phyloP scores from a whole-genome alignment of 2,329 filamentous ascomycete species.

The Tricladium varicosporioides region DNA sequence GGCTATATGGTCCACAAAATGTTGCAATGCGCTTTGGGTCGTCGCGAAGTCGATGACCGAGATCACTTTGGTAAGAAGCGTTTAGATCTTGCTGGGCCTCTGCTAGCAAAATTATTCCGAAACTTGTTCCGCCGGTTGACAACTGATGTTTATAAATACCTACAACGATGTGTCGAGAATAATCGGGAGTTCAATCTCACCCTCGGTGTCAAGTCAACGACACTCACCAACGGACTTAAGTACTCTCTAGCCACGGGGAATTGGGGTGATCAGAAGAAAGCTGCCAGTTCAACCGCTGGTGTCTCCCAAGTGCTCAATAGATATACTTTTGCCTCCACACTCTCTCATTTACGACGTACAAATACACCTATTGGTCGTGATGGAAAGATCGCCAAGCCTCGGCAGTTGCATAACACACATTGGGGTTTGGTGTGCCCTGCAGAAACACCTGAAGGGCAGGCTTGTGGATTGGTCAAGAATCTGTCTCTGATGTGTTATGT shows the following conservation, averaged over 20 bases:
- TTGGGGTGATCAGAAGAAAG: slow-evolving; percentile 99
- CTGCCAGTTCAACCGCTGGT: slow-evolving; percentile 89
- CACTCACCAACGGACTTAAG: slow-evolving; percentile 89
- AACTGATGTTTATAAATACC: slow-evolving; percentile 84
- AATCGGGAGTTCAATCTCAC: slow-evolving; percentile 87
- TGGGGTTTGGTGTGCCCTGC: slow-evolving; percentile 97
- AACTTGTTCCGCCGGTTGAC: slow-evolving; percentile 88
- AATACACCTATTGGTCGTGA: slow-evolving; percentile 98
- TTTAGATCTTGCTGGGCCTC: slow-evolving; percentile 87
- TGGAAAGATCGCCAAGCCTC: slow-evolving; percentile 96
- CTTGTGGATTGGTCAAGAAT: slow-evolving; percentile 98
- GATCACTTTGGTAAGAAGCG: slow-evolving; percentile 99
- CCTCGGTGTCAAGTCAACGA: slow-evolving; percentile 85
- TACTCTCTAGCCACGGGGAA: slow-evolving; percentile 97
- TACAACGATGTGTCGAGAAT: slow-evolving; percentile 88
- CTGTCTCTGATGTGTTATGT: slow-evolving; percentile 97
- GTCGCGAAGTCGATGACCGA: slow-evolving; percentile 92
- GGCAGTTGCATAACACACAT: slow-evolving; percentile 97
- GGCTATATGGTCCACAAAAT: slow-evolving; percentile 99
- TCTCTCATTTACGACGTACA: slow-evolving; percentile 94
- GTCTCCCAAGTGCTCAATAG: slow-evolving; percentile 97
- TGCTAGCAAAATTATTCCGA: slow-evolving; percentile 95
- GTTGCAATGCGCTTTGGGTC: slow-evolving; percentile 87
- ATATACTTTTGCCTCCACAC: slow-evolving; percentile 93
- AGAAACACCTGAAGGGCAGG: slow-evolving; percentile 96